phyloP scores from a whole-genome alignment of 2,329 filamentous ascomycete species.

The Beauveria brongniartii region DNA sequence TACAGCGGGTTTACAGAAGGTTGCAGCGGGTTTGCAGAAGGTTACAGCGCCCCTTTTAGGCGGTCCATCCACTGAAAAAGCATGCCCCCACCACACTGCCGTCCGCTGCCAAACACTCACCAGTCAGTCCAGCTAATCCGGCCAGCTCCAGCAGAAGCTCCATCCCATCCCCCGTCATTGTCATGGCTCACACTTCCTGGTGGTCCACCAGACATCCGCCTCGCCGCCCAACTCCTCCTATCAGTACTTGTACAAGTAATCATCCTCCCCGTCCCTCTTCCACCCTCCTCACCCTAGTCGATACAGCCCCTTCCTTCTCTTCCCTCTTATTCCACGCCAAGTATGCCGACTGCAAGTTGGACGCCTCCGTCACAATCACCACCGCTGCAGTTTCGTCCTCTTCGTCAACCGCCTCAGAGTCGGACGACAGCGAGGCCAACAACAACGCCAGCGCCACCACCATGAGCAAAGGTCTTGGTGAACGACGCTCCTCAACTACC shows the following conservation, averaged over 20 bases:
- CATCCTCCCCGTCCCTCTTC: neutral
- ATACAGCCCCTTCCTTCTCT: neutral
- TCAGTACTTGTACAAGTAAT: constrained; percentile 1
- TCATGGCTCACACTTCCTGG: constrained; percentile 1
- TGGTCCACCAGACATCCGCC: neutral
- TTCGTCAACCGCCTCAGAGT: neutral
- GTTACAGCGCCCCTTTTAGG: neutral
- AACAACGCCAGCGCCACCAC: neutral
- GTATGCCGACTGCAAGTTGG: constrained; percentile 14
- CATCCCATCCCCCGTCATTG: neutral
- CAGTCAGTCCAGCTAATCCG: neutral
- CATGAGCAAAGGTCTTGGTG: constrained; percentile 8
- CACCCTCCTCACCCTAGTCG: neutral
- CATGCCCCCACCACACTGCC: neutral
- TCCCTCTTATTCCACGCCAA: constrained; percentile 4
- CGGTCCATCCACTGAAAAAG: neutral
- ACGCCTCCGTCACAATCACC: neutral
- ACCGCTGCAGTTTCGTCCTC: neutral
- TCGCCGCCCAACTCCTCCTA: neutral
- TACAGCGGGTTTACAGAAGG: neutral
- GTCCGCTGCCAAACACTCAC: neutral
- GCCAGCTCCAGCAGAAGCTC: neutral
- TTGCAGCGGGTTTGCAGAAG: neutral
- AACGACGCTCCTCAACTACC: constrained; percentile 2
- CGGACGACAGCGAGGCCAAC: neutral